phyloP scores from a whole-genome alignment of 495 filamentous ascomycete species.

The Xylaria venustula region DNA sequence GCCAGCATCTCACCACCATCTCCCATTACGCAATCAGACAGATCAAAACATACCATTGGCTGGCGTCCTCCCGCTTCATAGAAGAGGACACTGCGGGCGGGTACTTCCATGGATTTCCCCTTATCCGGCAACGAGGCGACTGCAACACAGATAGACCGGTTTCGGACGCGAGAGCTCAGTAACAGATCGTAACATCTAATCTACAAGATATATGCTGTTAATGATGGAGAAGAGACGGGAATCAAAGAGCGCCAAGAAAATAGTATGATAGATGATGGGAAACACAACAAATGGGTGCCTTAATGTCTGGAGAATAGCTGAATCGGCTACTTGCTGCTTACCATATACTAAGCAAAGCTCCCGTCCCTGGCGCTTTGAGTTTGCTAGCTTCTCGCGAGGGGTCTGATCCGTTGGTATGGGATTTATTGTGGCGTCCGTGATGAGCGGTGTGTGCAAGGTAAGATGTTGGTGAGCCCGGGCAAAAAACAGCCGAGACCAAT shows the following conservation, averaged over 20 bases:
- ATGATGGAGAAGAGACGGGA: background rate
- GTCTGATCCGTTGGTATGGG: background rate
- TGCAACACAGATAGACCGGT: conserved; percentile 10
- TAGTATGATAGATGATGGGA: background rate
- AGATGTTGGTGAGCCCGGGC: background rate
- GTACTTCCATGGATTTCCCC: conserved; percentile 1
- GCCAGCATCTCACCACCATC: conserved; percentile 1
- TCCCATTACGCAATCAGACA: conserved; percentile 10
- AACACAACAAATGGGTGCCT: background rate
- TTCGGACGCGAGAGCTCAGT: conserved; percentile 3
- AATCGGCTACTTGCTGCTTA: background rate
- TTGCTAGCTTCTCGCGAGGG: background rate
- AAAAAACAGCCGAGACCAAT: background rate
- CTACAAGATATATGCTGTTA: background rate
- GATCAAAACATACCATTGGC: background rate
- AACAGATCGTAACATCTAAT: background rate
- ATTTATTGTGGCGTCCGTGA: conserved; percentile 2
- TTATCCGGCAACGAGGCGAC: background rate
- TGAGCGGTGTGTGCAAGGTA: conserved; percentile 7
- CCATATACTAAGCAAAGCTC: background rate
- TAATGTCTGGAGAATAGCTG: background rate
- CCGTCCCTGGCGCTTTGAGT: background rate
- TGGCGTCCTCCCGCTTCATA: background rate
- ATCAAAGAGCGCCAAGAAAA: background rate
- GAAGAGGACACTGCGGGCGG: conserved; percentile 14